Percentiles rank a stretch among this genome's conserved stretches.
Evolutionary conservation across 257 asterid genomes (phyloP).

Genomic region (Catharanthus roseus): DNA sequence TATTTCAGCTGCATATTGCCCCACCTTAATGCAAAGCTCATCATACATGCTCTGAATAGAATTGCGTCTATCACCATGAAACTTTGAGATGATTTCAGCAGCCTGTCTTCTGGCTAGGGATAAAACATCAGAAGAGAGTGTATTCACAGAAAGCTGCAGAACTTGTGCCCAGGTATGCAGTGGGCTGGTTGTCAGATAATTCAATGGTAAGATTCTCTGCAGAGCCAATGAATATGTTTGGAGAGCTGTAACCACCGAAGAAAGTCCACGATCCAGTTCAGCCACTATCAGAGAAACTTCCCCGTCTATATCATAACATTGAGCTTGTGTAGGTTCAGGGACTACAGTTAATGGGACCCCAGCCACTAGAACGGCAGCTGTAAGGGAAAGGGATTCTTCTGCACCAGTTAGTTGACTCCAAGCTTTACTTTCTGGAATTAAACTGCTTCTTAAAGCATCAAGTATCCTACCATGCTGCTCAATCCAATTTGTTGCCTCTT

Average conservation of each 20-base stretch:
- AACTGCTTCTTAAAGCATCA: slow-evolving; percentile 82
- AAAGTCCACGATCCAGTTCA: slow-evolving; percentile 76
- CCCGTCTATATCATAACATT: slow-evolving; percentile 82
- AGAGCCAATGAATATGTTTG: slow-evolving; percentile 82
- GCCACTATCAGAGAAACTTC: slow-evolving; percentile 74
- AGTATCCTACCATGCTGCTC: slow-evolving; percentile 90
- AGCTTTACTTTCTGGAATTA: slow-evolving; percentile 64
- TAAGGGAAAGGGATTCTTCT: slow-evolving; percentile 71
- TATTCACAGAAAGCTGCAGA: slow-evolving; percentile 56
- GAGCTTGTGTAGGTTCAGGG: slow-evolving; percentile 96
- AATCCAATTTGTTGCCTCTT: slow-evolving; percentile 84
- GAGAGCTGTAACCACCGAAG: slow-evolving; percentile 72
- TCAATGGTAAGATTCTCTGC: slow-evolving; percentile 78
- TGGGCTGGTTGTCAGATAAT: slow-evolving; percentile 84
- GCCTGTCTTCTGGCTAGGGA: slow-evolving; percentile 71
- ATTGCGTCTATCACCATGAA: slow-evolving; percentile 39
- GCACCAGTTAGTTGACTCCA: slow-evolving; percentile 49
- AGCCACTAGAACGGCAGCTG: slow-evolving; percentile 73
- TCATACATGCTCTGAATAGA: slow-evolving; percentile 59
- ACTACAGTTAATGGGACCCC: slow-evolving; percentile 94
- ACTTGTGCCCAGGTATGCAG: slow-evolving; percentile 94
- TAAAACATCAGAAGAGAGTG: slow-evolving; percentile 68
- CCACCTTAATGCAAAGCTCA: slow-evolving; percentile 67
- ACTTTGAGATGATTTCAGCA: slow-evolving; percentile 56
- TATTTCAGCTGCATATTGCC: slow-evolving; percentile 66